Base-by-base conservation (phyloP, 2,329 filamentous ascomycete genomes). In the Apiospora kogelbergensis region DNA sequence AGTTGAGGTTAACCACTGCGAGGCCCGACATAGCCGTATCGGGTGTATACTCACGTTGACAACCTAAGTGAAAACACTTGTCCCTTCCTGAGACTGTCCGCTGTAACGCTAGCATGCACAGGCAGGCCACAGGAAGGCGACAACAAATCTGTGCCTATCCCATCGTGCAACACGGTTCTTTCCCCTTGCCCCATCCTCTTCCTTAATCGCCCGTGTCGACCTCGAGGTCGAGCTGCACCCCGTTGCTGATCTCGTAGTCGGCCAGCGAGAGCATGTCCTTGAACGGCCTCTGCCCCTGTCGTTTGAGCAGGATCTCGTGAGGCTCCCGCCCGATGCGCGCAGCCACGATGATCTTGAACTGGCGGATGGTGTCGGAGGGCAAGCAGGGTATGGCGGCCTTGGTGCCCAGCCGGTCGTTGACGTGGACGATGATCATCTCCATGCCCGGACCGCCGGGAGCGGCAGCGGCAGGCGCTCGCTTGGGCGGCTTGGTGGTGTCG, bases 381-480 rank as follows among this genome's bases (percentile, higher is more conserved):
- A 97, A 84, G 78, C 95, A 98, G 0, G 95, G 95, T 72, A 98
- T 96, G 67, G 93, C 92, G 20, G 95, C 93, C 77, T 97, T 97
- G n/a, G 95, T 98, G 15, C 95, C 95, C 44, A 98, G 84, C n/a
- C 95, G 89, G 80, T 98, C 95, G 79, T 98, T 98, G 77, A 98
- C 90, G 76, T 95, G 90, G 22, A 98, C 95, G 66, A 97, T 89
- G 73, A 98, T 98, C 92, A 98, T 97, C 68, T 94, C 91, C 77
- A 97, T 92, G 6, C 84, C 81, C 46, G 78, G 80, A 71, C 40
- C 45, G 73, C 74, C 26, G 72, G 77, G 37, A 69, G 71, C 22
- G 63, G 79, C 68, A 20, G 30, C 53, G 67, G 77, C 72, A 73
- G 75, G 72, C n/a, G 75, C 71, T 53, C 74, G 74, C 2, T 71